These are phyloP conservation scores for Liriodendron chinense DNA, from an alignment of 164 flowering plant species.

Conservation along the genomic window DNA sequence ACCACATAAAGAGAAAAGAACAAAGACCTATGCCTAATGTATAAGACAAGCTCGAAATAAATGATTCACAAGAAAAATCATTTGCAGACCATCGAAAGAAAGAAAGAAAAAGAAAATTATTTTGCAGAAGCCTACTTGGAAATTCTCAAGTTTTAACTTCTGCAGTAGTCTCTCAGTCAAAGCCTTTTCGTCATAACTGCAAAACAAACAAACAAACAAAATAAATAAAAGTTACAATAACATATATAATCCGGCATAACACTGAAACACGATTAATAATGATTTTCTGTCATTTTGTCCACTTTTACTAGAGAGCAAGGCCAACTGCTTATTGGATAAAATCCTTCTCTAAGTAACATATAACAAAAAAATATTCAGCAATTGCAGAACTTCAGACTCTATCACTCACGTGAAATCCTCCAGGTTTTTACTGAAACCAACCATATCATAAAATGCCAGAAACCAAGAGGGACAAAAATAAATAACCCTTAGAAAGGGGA, in stretches of 20 bases:
- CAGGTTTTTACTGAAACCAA: too few relatives aligned
- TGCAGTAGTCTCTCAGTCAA: constrained; percentile 62
- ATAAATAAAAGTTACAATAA: too few relatives aligned
- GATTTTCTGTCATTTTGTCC: background rate
- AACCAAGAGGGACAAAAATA: too few relatives aligned
- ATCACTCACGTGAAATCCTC: too few relatives aligned
- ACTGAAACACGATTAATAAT: background rate
- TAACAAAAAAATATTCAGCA: background rate
- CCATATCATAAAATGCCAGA: too few relatives aligned
- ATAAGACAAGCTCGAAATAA: background rate
- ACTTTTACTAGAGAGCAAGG: too few relatives aligned
- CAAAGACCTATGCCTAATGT: background rate
- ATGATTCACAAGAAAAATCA: constrained; percentile 1
- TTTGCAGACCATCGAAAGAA: background rate
- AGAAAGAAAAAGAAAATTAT: background rate
- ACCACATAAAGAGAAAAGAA: background rate
- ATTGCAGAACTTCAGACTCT: background rate
- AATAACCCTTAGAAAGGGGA: background rate
- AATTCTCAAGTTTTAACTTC: constrained; percentile 76
- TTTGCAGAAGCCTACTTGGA: constrained; percentile 52
- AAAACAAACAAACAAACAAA: background rate
- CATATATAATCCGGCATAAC: too few relatives aligned
- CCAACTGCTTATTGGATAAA: too few relatives aligned
- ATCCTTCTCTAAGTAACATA: too few relatives aligned
- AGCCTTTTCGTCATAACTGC: constrained; percentile 72